Evolutionary conservation across 306 rosid species (phyloP), one percentile per base, ranked within the genome.

Genomic region (Dalbergia cultrata): DNA sequence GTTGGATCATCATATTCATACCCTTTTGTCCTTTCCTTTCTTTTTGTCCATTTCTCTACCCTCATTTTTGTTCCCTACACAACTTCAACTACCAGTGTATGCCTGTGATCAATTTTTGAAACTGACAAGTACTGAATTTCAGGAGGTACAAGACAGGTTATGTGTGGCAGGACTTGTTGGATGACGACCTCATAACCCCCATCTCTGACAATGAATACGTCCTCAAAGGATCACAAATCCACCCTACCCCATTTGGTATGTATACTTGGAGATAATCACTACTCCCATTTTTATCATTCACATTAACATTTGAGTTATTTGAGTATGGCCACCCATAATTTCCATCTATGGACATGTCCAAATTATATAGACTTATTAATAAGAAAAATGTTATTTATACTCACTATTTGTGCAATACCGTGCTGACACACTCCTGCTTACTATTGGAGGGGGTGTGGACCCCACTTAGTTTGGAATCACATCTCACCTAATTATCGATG

Each of bases 121-220:
- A 78, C 80, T 67, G 19, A 71, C 70, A 37, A 74, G 52, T 50
- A 70, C 78, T 66, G 53, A 84, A 75, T 34, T 33, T 83, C 89
- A 92, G 98, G 88, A 94, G 90, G 91, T 92, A 94, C 97, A 92
- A 88, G 86, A 90, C 75, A 17, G 97, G 97, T 10, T 92, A 87
- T 84, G 93, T 92, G 87, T 94, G 98, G 98, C 97, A 92, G 77
- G 97, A 94, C 82, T 87, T 92, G 86, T 45, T 88, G 59, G 97
- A 94, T 84, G 97, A 90, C 43, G 97, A 92, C 81, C 97, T 90
- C 76, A 88, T 92, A 52, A 88, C 97, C 44, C 98, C 98, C 14
- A 86, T 92, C 41, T 90, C 97, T 80, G 97, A 92, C 87, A 92
- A 89, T 83, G 98, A 91, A 90, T 89, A 90, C 79, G 92, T 92